Conservation (phyloP, 306 rosid species). For the Acacia acuminata region DNA sequence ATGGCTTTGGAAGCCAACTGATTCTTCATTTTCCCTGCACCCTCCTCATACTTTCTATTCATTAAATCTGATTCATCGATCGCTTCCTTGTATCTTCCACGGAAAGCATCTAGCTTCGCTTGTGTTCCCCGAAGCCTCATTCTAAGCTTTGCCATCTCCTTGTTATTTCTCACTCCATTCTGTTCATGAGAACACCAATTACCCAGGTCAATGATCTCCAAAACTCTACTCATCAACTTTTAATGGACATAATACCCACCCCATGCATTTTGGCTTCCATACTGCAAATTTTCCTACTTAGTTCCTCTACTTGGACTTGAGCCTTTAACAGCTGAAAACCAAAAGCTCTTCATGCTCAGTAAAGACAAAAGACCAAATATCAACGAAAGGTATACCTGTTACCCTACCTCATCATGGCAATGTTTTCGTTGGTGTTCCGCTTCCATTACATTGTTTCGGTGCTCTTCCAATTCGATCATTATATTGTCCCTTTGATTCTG, state of each 20-base stretch:
- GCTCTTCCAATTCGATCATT: constrained; percentile 51
- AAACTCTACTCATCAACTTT: background rate
- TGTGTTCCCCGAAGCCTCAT: constrained; percentile 77
- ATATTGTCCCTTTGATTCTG: constrained; percentile 69
- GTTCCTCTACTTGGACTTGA: constrained; percentile 58
- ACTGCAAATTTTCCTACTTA: constrained; percentile 52
- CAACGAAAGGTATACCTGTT: constrained; percentile 28
- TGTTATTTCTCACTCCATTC: constrained; percentile 52
- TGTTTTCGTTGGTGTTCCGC: constrained; percentile 43
- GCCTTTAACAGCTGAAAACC: constrained; percentile 51
- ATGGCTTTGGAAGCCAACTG: constrained; percentile 56
- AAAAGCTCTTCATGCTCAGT: constrained; percentile 6
- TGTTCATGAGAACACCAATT: constrained; percentile 26
- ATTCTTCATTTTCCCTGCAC: constrained; percentile 57
- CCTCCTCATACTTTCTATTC: constrained; percentile 58
- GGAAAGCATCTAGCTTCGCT: constrained; percentile 63
- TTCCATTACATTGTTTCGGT: constrained; percentile 48
- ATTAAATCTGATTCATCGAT: constrained; percentile 47
- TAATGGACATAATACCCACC: constrained; percentile 44
- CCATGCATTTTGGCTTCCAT: constrained; percentile 57
- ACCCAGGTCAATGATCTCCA: background rate
- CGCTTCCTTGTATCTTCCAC: constrained; percentile 54
- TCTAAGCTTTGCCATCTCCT: constrained; percentile 51
- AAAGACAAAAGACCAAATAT: background rate
- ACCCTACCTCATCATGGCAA: constrained; percentile 53